Evolutionary conservation across 2,329 filamentous ascomycete genomes (phyloP).

Genomic region (Fusarium liriodendri): DNA sequence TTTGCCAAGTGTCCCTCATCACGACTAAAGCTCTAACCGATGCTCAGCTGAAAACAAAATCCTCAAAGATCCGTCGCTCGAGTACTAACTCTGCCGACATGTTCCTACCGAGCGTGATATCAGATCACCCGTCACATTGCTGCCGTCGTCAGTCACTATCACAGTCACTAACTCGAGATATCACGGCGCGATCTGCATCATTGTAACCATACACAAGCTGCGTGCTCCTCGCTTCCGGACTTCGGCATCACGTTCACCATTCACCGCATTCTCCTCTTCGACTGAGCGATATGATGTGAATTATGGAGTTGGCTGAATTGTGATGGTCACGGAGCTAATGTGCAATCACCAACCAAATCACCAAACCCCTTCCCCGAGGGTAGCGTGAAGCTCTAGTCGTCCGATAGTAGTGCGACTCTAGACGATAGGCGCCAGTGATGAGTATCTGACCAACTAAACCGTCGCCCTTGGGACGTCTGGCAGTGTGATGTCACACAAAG

Average conservation of each 20-base stretch:
- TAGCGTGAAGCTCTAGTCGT: constrained; percentile 32
- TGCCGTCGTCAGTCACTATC: constrained; percentile 21
- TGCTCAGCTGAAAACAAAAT: not conserved
- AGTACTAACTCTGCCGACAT: not conserved
- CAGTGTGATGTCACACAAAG: constrained; percentile 29
- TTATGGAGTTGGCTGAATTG: constrained; percentile 4
- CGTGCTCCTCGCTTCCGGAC: not conserved
- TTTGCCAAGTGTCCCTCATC: not conserved
- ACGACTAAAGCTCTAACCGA: not conserved
- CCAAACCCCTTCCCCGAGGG: constrained; percentile 10
- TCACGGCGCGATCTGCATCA: not conserved
- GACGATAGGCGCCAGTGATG: constrained; percentile 29
- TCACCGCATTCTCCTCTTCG: constrained; percentile 27
- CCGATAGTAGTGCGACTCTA: constrained; percentile 34
- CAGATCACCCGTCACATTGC: not conserved
- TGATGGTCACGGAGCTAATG: constrained; percentile 22
- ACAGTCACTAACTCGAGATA: not conserved
- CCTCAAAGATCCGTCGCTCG: not conserved
- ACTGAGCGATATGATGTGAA: not conserved
- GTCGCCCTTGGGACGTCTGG: constrained; percentile 13
- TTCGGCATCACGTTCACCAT: constrained; percentile 5
- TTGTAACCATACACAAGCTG: not conserved
- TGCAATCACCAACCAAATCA: constrained; percentile 33
- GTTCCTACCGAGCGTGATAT: not conserved
- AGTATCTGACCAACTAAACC: constrained; percentile 10